These are phyloP conservation scores for Aspergillus texensis DNA, from an alignment of 2,329 filamentous ascomycete species.

Conservation along the genomic window DNA sequence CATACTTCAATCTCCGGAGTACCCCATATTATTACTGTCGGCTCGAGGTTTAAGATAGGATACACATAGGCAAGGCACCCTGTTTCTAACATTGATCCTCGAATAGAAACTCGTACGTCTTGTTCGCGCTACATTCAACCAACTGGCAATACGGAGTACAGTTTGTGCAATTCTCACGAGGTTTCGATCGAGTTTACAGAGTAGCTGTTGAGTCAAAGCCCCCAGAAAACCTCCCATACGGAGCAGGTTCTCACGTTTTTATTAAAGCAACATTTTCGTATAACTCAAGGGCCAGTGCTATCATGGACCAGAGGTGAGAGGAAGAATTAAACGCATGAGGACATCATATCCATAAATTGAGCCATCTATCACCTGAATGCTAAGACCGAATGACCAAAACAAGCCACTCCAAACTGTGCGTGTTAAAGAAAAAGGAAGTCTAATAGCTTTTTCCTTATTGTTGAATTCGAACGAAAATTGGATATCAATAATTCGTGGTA, in stretches of 20 bases:
- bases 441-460: constrained; percentile 21
- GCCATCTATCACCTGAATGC: constrained; percentile 2
- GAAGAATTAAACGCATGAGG: background rate
- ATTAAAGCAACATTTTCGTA: background rate
- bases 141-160: background rate
- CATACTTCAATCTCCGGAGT: background rate
- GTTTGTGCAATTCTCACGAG: background rate
- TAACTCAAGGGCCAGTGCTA: background rate
- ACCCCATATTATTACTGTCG: background rate
- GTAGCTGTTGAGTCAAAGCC: background rate
- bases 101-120: background rate
- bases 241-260: background rate
- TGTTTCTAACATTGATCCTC: background rate
- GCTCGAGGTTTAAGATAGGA: no score
- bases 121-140: background rate
- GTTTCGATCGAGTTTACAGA: background rate
- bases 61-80: background rate
- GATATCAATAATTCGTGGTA: constrained; percentile 23
- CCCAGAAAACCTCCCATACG: background rate
- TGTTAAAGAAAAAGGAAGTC: constrained; percentile 4
- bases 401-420: background rate
- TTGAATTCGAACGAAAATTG: constrained; percentile 21
- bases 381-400: background rate
- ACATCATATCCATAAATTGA: background rate
- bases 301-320: background rate